Evolutionary conservation across 495 filamentous ascomycete genomes (phyloP), one percentile per base, ranked within the genome.

Genomic region (Talaromyces proteolyticus): DNA sequence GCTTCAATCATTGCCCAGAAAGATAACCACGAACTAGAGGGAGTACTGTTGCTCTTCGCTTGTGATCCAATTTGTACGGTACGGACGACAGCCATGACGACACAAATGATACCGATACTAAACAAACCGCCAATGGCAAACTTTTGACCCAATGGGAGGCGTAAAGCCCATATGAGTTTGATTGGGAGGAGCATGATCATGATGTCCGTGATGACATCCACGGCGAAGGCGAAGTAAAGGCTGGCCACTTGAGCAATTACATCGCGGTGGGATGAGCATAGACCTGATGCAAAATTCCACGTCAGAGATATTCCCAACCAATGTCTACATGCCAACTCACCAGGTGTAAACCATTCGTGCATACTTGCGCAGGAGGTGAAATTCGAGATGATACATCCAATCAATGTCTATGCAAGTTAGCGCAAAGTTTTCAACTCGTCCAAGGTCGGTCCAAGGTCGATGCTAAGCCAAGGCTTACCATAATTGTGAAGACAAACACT

Each of bases 121-220:
- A 80, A 80, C 11, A 78, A 57, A 16, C 61, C 65, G 10, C 67
- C 67, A 34, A 80, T 63, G 16, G 68, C 74, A 12, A 68, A 12
- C 54, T 78, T 80, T 44, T 76, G 72, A 47, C 60, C 62, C 4
- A 47, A 47, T 19, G 70, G 63, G 34, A 78, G 68, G 39, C 64
- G 65, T 19, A 79, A 59, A 38, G 72, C 69, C 63, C 67, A 71
- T 36, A 78, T 72, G 10, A 79, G 62, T n/a, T 65, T 57, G 42
- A 78, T 50, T 5, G 75, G 74, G 49, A 79, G 66, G 21, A 65
- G 61, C 74, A 79, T 79, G 57, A 79, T 72, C 47, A 71, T 53
- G 38, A 77, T 49, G 50, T 77, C 74, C n/a, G 69, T 70, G 5
- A 70, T 12, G 14, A 74, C 51, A 47, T 76, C 74, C 1, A 66